Conservation (phyloP, 2,329 filamentous ascomycete genomes). For the Neonectria coccinea region DNA sequence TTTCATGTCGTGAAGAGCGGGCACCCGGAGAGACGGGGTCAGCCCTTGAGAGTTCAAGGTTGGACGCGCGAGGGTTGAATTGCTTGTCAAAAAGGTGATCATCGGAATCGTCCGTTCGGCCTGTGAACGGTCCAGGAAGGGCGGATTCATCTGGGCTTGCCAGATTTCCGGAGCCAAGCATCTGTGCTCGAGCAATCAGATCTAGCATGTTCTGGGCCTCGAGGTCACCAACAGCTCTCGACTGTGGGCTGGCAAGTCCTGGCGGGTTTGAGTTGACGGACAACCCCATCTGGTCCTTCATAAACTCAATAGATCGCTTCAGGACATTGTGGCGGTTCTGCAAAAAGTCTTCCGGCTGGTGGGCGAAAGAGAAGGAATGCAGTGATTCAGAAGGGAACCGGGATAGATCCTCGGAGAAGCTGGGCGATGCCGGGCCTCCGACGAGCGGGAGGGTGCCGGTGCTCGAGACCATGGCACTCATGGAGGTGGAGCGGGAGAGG, state of each 20-base stretch:
- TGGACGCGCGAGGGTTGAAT: conserved; percentile 71
- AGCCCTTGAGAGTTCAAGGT: conserved; percentile 59
- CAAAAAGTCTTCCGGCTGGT: conserved; percentile 91
- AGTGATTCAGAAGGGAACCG: conserved; percentile 95
- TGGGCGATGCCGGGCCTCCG: conserved; percentile 77
- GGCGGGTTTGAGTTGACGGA: conserved; percentile 73
- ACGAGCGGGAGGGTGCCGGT: conserved; percentile 65
- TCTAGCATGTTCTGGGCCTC: conserved; percentile 94
- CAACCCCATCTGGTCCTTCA: conserved; percentile 92
- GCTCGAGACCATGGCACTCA: conserved; percentile 73
- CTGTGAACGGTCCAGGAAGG: conserved; percentile 74
- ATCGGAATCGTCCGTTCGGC: conserved; percentile 78
- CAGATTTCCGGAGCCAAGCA: conserved; percentile 77
- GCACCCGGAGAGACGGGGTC: conserved; percentile 51
- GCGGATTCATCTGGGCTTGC: conserved; percentile 59
- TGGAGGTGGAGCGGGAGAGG: conserved; percentile 76
- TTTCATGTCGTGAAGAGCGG: conserved; percentile 35
- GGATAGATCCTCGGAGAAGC: conserved; percentile 87
- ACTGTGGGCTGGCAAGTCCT: conserved; percentile 84
- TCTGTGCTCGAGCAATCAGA: conserved; percentile 81
- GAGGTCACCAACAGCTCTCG: conserved; percentile 82
- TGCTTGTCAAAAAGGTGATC: conserved; percentile 88
- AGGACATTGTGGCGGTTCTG: conserved; percentile 93
- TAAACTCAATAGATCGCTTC: conserved; percentile 94
- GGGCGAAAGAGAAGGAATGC: conserved; percentile 97